Conservation (phyloP, 257 asterid species). For the Penstemon newberryi region DNA sequence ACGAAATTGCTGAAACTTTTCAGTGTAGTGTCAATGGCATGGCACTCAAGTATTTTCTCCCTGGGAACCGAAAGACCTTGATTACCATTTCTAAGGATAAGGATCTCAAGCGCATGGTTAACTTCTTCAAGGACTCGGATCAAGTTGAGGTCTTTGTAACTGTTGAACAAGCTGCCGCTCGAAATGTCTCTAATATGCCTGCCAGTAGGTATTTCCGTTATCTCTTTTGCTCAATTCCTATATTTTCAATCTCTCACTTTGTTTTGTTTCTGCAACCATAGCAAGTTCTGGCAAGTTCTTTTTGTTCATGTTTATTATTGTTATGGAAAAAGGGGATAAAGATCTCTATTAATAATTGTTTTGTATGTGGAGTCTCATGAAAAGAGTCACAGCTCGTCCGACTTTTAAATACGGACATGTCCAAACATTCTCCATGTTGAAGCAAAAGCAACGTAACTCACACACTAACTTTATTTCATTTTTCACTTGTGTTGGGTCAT, state of each 20-base stretch:
- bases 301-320: no score
- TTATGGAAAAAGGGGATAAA: background rate
- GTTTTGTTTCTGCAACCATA: slow-evolving; percentile 7
- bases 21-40: slow-evolving; percentile 58
- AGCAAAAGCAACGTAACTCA: background rate
- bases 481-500: background rate
- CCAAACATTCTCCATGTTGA: background rate
- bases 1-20: slow-evolving; percentile 79
- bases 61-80: slow-evolving; percentile 87
- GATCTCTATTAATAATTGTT: slow-evolving; percentile 2
- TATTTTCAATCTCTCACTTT: background rate
- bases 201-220: slow-evolving; percentile 69
- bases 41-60: slow-evolving; percentile 86
- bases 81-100: slow-evolving; percentile 90
- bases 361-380: background rate
- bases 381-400: background rate
- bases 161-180: slow-evolving; percentile 48
- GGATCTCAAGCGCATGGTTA: slow-evolving; percentile 93
- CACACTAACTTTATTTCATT: background rate
- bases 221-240: background rate
- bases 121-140: slow-evolving; percentile 87
- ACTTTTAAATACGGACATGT: background rate
- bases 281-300: background rate
- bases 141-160: slow-evolving; percentile 89
- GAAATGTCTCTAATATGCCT: slow-evolving; percentile 50